Percentiles rank a stretch among this genome's conserved stretches.
These are phyloP conservation scores for Rhizopogon rudus DNA, from an alignment of 768 basidiomycete genomes.

Conservation along the genomic window DNA sequence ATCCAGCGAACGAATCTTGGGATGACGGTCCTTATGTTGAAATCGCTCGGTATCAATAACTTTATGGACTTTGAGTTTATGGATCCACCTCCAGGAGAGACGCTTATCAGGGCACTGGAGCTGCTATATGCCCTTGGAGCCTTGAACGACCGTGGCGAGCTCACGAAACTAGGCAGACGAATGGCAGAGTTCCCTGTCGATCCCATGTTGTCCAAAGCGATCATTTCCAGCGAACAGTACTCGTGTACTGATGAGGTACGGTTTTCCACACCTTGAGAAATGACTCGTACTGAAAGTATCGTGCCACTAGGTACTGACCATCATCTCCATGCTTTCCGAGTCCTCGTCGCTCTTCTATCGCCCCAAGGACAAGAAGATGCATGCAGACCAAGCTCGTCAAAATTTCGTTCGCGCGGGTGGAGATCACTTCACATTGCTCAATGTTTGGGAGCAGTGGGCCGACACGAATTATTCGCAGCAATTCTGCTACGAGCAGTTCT, in stretches of 20 bases:
- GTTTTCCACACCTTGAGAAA: background rate
- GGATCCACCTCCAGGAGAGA: conserved; percentile 97
- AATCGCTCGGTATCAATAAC: conserved; percentile 97
- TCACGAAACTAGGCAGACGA: conserved; percentile 93
- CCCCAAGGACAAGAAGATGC: conserved; percentile 96
- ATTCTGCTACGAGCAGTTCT: conserved; percentile 93
- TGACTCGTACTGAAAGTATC: background rate
- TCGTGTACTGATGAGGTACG: conserved; percentile 92
- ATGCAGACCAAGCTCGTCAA: conserved; percentile 96
- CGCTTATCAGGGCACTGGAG: conserved; percentile 92
- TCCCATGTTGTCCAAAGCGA: conserved; percentile 94
- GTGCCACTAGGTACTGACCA: conserved; percentile 73
- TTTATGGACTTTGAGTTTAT: conserved; percentile 98
- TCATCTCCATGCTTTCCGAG: conserved; percentile 96
- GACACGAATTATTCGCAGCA: conserved; percentile 97
- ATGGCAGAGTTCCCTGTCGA: conserved; percentile 99
- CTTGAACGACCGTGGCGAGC: conserved; percentile 90
- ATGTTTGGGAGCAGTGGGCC: conserved; percentile 99
- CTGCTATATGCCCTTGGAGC: conserved; percentile 94
- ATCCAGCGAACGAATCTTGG: conserved; percentile 98
- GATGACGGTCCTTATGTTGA: conserved; percentile 91
- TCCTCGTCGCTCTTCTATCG: conserved; percentile 93
- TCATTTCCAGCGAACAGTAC: conserved; percentile 94
- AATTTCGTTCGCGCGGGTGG: conserved; percentile 96
- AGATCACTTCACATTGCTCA: conserved; percentile 95